phyloP scores from a whole-genome alignment of 23 red algal genomes.

The Gracilariopsis chorda region DNA sequence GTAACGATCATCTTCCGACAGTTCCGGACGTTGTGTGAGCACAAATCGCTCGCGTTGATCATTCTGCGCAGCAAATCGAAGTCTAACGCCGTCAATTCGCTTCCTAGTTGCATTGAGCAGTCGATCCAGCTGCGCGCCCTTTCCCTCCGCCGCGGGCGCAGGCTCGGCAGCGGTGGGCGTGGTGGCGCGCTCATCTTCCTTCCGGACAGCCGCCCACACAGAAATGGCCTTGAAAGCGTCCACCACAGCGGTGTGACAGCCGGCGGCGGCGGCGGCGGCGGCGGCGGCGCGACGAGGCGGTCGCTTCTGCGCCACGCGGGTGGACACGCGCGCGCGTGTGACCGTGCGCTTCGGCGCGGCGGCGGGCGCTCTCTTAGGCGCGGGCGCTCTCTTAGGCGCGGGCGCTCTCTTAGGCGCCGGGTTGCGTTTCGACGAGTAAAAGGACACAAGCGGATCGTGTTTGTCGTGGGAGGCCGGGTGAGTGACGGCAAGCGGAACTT shows the following conservation, averaged over 20 bases:
- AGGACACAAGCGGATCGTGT: slow-evolving; percentile 16
- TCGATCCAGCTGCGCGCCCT: neutral
- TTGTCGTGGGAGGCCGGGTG: neutral
- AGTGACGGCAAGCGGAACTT: neutral
- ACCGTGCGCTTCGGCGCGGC: neutral
- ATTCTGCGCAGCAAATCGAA: neutral
- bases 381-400: neutral
- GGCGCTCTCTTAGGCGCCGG: neutral
- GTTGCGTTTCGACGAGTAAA: neutral
- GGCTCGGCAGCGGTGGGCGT: neutral
- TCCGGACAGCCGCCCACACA: neutral
- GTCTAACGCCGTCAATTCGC: neutral
- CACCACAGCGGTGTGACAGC: neutral
- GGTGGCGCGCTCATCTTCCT: neutral
- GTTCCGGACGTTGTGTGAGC: neutral
- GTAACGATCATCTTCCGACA: slow-evolving; percentile 26
- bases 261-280: neutral
- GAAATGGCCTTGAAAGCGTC: neutral
- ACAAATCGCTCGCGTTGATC: neutral
- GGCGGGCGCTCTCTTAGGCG: neutral
- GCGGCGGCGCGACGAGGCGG: neutral
- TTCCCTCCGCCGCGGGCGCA: neutral
- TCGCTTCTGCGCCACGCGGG: neutral
- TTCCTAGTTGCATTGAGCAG: neutral
- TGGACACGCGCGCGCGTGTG: neutral